Percentiles rank a stretch among this genome's conserved stretches.
phyloP scores from a whole-genome alignment of 208 protist genomes.

The Acanthamoeba divionensis region DNA sequence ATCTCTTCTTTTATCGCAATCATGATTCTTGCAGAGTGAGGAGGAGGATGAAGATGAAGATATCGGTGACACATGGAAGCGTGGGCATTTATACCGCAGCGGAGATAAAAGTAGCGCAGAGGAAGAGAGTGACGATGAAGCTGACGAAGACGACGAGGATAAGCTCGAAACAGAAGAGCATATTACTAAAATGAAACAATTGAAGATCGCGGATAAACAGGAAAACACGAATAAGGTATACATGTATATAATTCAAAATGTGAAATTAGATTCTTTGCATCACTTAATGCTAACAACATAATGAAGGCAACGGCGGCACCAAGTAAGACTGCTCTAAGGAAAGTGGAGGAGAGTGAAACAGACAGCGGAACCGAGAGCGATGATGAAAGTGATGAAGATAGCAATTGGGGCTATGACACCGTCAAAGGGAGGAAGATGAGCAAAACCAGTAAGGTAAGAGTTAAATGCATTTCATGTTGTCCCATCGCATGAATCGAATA shows the following conservation, averaged over 20 bases:
- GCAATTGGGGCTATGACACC: slow-evolving; percentile 9
- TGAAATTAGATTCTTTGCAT: neutral
- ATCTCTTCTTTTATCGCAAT: neutral
- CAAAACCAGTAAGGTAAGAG: neutral
- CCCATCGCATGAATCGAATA: no score
- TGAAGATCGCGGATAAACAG: neutral
- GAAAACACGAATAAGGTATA: neutral
- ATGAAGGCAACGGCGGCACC: neutral
- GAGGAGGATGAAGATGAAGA: no score
- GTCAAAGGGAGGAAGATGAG: neutral
- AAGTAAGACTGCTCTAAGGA: neutral
- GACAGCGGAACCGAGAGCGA: slow-evolving; percentile 11
- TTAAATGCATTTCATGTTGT: no score
- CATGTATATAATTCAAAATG: neutral
- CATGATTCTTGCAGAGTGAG: neutral
- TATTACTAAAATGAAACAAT: neutral
- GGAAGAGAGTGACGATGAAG: neutral
- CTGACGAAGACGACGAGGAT: no score
- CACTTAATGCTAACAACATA: neutral
- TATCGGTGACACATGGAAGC: slow-evolving; percentile 22
- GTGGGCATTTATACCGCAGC: neutral
- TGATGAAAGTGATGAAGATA: neutral
- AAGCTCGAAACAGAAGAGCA: neutral
- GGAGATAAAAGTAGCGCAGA: neutral
- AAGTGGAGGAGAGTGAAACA: neutral